phyloP scores from a whole-genome alignment of 371 early-diverging fungal species.

The Mortierella polycephala region DNA sequence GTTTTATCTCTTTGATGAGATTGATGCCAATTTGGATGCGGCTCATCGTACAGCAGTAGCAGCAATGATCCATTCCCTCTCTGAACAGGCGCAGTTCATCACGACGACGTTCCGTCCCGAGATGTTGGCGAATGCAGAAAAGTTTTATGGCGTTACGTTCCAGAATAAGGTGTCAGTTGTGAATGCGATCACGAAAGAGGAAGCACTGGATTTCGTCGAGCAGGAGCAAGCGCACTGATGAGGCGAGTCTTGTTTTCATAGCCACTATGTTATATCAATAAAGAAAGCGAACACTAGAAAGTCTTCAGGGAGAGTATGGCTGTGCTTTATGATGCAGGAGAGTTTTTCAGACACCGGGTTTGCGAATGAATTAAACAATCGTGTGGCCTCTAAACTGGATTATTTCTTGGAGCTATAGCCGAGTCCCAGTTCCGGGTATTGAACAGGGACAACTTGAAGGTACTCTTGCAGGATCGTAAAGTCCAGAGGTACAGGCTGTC shows the following conservation, averaged over 20 bases:
- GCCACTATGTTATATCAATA: neutral
- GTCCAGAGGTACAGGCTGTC: too few relatives aligned
- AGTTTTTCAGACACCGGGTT: neutral
- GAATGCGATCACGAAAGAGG: constrained; percentile 72
- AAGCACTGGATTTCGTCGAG: constrained; percentile 78
- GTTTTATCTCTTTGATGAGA: constrained; percentile 99
- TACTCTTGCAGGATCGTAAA: too few relatives aligned
- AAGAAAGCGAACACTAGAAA: neutral
- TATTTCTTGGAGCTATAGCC: too few relatives aligned
- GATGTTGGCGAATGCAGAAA: constrained; percentile 89
- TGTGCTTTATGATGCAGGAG: neutral
- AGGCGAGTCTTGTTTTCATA: neutral
- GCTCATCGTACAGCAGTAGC: constrained; percentile 96
- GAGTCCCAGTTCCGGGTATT: too few relatives aligned
- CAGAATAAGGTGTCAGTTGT: constrained; percentile 84
- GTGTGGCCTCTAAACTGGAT: too few relatives aligned
- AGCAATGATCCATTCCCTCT: constrained; percentile 89
- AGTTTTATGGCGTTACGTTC: constrained; percentile 97
- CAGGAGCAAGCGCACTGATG: constrained; percentile 56
- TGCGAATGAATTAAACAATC: too few relatives aligned
- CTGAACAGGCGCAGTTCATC: constrained; percentile 94
- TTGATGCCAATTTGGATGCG: constrained; percentile 99
- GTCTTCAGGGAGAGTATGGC: neutral
- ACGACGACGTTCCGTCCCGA: constrained; percentile 99
- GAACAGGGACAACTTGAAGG: too few relatives aligned